Evolutionary conservation across 2,329 filamentous ascomycete species (phyloP).

Genomic region (Phialophora tarda): DNA sequence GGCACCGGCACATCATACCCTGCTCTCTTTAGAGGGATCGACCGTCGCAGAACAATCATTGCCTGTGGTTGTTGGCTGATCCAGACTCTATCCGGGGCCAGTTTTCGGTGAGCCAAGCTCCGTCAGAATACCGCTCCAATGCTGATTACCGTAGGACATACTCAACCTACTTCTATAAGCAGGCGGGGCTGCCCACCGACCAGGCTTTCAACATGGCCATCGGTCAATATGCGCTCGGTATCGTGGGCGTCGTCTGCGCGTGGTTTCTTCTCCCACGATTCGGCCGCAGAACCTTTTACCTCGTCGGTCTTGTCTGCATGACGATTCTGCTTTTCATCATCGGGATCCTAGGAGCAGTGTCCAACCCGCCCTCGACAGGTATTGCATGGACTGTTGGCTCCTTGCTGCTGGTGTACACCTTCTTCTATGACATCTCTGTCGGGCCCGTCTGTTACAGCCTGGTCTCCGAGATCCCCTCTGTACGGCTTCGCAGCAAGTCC

Average conservation of each 20-base stretch:
- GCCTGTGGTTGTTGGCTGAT: conserved; percentile 46
- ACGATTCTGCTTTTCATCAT: conserved; percentile 41
- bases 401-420: conserved; percentile 60
- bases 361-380: conserved; percentile 38
- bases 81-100: conserved; percentile 40
- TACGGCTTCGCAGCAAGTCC: conserved; percentile 60
- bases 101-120: conserved; percentile 3
- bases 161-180: conserved; percentile 55
- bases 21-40: conserved; percentile 42
- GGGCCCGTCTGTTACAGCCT: conserved; percentile 60
- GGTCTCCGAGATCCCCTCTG: conserved; percentile 60
- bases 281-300: conserved; percentile 49
- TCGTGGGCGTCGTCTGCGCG: conserved; percentile 56
- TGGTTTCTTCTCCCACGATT: conserved; percentile 51
- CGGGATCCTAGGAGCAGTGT: conserved; percentile 33
- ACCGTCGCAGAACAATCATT: conserved; percentile 51
- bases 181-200: conserved; percentile 44
- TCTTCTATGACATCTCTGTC: conserved; percentile 61
- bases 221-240: conserved; percentile 66
- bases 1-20: conserved; percentile 38
- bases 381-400: conserved; percentile 49
- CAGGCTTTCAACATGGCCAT: conserved; percentile 52
- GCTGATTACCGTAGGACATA: conserved; percentile 6
- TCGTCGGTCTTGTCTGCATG: conserved; percentile 43
- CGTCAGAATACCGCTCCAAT: background rate